Evolutionary conservation across 176 grass and related monocot species (phyloP), one percentile per base, ranked within the genome.

Genomic region (Dactylis glomerata): DNA sequence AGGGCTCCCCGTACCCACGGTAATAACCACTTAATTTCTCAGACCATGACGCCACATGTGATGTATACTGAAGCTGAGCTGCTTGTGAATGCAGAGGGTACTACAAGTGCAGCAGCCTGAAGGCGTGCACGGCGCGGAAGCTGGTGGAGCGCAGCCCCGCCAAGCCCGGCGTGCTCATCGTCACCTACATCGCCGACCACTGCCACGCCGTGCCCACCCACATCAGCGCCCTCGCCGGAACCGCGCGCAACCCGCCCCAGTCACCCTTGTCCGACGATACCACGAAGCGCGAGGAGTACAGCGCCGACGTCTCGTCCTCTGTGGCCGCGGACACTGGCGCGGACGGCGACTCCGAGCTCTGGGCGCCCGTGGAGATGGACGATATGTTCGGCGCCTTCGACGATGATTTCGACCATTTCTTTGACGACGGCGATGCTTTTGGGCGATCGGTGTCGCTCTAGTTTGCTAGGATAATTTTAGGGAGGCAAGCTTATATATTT

Each of bases 51-150:
- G 50, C 31, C 10, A 63, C 14, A 8, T 6, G 40, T 31, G 40
- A 3, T 23, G 5, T 41, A 19, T 14, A 47, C 8, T 0, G 68
- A 73, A 6, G 8, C 45, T 65, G 66, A 64, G 10, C 1, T 47
- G 69, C 19, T 13, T 47, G 23, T 56, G 5, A 1, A 16, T 17
- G 56, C 84, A 97, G 92, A 47, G 95, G 92, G 16, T 97, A 97
- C 74, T 97, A 97, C 79, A 93, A 90, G 82, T 97, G 95, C 70
- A 97, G 95, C 77, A 97, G 95, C 87, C 71, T 94, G 34, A 97
- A 93, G 49, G 85, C 75, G 30, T 95, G 95, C 87, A 75, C 88
- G 38, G 95, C 95, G 22, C 34, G 92, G 76, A 97, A 95, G 92
- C 85, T 91, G 89, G 95, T 97, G 70, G 92, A 97, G 78, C 88